phyloP scores from a whole-genome alignment of 192 early-diverging fungal species.

The Oehlia diaphana region DNA sequence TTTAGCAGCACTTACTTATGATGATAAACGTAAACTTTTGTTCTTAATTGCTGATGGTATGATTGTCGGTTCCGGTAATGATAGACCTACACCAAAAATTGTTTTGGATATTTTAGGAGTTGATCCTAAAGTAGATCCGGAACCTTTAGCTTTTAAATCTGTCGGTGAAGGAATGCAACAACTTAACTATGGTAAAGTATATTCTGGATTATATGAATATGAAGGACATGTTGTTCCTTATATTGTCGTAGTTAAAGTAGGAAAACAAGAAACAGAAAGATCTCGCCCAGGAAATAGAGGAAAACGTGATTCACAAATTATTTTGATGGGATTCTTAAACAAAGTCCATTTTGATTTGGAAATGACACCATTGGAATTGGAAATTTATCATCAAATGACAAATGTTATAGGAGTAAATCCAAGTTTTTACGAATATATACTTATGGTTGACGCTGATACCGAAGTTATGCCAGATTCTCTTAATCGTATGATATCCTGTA shows the following conservation, averaged over 20 bases:
- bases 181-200: slow-evolving; percentile 94
- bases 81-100: slow-evolving; percentile 94
- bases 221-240: slow-evolving; percentile 90
- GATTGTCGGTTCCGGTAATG: slow-evolving; percentile 96
- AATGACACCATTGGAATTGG: slow-evolving; percentile 93
- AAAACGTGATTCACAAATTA: slow-evolving; percentile 97
- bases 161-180: slow-evolving; percentile 90
- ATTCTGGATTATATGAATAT: slow-evolving; percentile 91
- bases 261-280: slow-evolving; percentile 76
- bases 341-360: slow-evolving; percentile 87
- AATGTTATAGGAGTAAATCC: slow-evolving; percentile 92
- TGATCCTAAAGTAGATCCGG: slow-evolving; percentile 72
- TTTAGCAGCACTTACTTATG: slow-evolving; percentile 72
- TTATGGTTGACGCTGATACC: slow-evolving; percentile 84
- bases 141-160: slow-evolving; percentile 79
- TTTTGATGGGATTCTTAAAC: slow-evolving; percentile 91
- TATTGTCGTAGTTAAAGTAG: slow-evolving; percentile 92
- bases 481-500: slow-evolving; percentile 82
- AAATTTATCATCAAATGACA: slow-evolving; percentile 96
- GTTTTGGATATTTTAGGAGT: slow-evolving; percentile 91
- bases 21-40: slow-evolving; percentile 86
- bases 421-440: slow-evolving; percentile 73
- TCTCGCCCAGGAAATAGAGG: slow-evolving; percentile 93
- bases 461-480: slow-evolving; percentile 83
- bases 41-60: slow-evolving; percentile 90